Evolutionary conservation across 208 protist species (phyloP).

Genomic region (Trypanosoma rangeli): DNA sequence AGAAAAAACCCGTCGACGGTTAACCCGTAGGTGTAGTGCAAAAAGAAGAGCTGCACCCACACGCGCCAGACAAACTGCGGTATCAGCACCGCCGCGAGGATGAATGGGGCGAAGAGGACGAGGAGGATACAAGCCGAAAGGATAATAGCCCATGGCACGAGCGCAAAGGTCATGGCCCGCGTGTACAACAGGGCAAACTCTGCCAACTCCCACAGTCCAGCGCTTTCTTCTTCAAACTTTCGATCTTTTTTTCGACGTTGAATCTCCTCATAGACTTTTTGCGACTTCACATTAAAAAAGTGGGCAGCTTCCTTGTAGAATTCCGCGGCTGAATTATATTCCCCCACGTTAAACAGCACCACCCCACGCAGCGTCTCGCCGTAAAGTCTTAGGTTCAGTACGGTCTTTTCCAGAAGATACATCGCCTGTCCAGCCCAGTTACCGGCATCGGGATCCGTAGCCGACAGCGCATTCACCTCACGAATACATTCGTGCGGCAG

Average conservation of each 20-base stretch:
- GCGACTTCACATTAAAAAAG: neutral
- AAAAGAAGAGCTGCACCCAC: slow-evolving; percentile 62
- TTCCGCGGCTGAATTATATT: slow-evolving; percentile 10
- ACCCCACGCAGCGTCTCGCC: slow-evolving; percentile 20
- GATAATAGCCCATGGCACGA: slow-evolving; percentile 37
- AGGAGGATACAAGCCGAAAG: slow-evolving; percentile 27
- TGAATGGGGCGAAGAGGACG: slow-evolving; percentile 36
- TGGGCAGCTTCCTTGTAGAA: neutral
- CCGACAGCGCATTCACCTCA: slow-evolving; percentile 12
- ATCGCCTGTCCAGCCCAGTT: neutral
- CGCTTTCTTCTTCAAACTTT: slow-evolving; percentile 6
- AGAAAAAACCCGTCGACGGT: slow-evolving; percentile 32
- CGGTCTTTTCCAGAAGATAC: neutral
- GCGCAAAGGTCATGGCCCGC: slow-evolving; percentile 18
- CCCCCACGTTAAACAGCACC: slow-evolving; percentile 1
- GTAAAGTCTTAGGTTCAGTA: slow-evolving; percentile 13
- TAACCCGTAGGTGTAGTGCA: slow-evolving; percentile 58
- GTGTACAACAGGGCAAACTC: slow-evolving; percentile 6
- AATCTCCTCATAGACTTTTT: slow-evolving; percentile 4
- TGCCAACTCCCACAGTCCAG: slow-evolving; percentile 1
- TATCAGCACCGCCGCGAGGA: slow-evolving; percentile 35
- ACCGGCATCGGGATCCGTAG: neutral
- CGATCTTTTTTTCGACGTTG: slow-evolving; percentile 13
- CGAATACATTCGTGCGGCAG: slow-evolving; percentile 15
- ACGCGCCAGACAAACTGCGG: slow-evolving; percentile 58